Percentiles rank a stretch among this genome's conserved stretches.
phyloP scores from a whole-genome alignment of 129 eudicot genomes.

The Centella asiatica region DNA sequence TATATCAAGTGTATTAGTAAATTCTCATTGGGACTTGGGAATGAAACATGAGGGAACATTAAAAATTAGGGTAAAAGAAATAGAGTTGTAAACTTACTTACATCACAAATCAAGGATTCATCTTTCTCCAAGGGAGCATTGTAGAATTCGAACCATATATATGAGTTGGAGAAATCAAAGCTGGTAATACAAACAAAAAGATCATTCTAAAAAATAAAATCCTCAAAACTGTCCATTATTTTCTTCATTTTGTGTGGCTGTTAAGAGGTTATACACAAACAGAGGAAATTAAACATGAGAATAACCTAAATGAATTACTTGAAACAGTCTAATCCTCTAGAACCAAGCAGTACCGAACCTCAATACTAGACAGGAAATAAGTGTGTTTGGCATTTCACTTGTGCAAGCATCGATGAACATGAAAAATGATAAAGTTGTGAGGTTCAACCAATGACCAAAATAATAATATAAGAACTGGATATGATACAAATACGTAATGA shows the following conservation, averaged over 20 bases:
- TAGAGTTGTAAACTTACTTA: conserved; percentile 17
- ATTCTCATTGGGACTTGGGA: background rate
- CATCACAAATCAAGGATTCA: conserved; percentile 66
- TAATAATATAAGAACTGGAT: no score
- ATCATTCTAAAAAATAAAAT: background rate
- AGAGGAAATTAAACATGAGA: background rate
- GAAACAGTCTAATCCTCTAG: background rate
- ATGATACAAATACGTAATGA: no score
- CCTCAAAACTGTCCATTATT: background rate
- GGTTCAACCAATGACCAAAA: no score
- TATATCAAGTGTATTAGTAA: background rate
- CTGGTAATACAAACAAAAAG: conserved; percentile 29
- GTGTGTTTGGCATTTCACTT: background rate
- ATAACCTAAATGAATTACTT: background rate
- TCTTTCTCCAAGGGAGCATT: conserved; percentile 86
- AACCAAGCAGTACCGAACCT: background rate
- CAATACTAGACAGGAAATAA: no score
- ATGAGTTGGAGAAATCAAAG: conserved; percentile 77
- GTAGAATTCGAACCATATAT: conserved; percentile 92
- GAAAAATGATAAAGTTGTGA: no score
- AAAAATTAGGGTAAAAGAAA: background rate
- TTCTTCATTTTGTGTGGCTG: background rate
- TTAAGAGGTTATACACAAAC: background rate
- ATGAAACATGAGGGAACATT: no score
- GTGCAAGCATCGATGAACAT: no score